These are phyloP conservation scores for Warburgia ugandensis DNA, from an alignment of 164 flowering plant species.

Conservation along the genomic window DNA sequence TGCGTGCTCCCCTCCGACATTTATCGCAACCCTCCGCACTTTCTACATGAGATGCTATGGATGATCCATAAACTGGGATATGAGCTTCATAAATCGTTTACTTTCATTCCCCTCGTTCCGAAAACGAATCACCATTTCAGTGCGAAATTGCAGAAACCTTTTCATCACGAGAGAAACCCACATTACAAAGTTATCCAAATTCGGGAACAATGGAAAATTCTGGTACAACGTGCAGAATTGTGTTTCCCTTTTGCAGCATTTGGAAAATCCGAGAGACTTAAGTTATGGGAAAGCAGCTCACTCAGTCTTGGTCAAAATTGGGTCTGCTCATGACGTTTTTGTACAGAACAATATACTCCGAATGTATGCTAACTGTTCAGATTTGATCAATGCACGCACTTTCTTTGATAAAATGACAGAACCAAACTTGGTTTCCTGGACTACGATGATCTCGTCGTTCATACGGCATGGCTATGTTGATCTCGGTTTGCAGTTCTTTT, in stretches of 20 bases:
- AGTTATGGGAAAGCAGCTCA: slow-evolving; percentile 11
- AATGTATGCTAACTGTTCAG: slow-evolving; percentile 37
- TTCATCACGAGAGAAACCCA: too few relatives aligned
- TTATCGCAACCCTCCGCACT: too few relatives aligned
- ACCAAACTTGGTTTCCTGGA: slow-evolving; percentile 47
- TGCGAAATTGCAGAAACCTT: too few relatives aligned
- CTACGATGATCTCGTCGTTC: slow-evolving; percentile 39
- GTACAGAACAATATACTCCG: slow-evolving; percentile 18
- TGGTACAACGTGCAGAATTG: slow-evolving; percentile 7
- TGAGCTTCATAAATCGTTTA: too few relatives aligned
- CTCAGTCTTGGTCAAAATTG: slow-evolving; percentile 11
- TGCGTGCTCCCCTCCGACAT: too few relatives aligned
- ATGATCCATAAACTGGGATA: too few relatives aligned
- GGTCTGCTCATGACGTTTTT: slow-evolving; percentile 12
- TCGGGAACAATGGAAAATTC: too few relatives aligned
- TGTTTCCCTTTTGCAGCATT: slow-evolving; percentile 8
- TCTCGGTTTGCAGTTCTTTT: slow-evolving; percentile 11
- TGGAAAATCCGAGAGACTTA: slow-evolving; percentile 3
- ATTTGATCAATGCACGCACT: slow-evolving; percentile 22
- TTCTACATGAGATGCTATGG: too few relatives aligned
- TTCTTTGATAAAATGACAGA: slow-evolving; percentile 30
- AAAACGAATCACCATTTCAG: too few relatives aligned
- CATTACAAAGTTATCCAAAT: too few relatives aligned
- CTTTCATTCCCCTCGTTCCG: too few relatives aligned
- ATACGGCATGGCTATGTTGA: slow-evolving; percentile 27